phyloP scores from a whole-genome alignment of 1,284 basidiomycete genomes.

The Ustilago nuda region DNA sequence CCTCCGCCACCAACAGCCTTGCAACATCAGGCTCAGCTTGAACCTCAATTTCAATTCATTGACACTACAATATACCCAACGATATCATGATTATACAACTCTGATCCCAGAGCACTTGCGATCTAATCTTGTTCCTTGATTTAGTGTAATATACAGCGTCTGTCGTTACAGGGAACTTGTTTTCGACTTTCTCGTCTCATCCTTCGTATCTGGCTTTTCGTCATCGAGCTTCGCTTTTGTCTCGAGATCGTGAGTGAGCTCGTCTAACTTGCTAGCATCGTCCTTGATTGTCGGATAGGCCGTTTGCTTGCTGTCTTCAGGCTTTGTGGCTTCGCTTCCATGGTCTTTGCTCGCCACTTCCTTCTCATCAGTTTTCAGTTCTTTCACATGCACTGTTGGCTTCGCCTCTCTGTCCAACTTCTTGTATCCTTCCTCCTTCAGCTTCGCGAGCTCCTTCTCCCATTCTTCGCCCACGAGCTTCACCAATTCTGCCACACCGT shows the following conservation, averaged over 20 bases:
- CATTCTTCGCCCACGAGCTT: constrained; percentile 51
- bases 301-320: not conserved
- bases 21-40: not conserved
- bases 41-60: constrained; percentile 1
- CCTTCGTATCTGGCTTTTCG: not conserved
- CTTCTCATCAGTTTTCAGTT: not conserved
- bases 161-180: not conserved
- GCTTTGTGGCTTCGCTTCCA: not conserved
- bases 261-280: constrained; percentile 27
- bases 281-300: constrained; percentile 26
- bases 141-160: not conserved
- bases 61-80: constrained; percentile 13
- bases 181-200: not conserved
- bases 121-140: not conserved
- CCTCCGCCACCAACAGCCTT: constrained; percentile 9
- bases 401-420: constrained; percentile 18
- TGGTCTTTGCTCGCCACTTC: not conserved
- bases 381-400: not conserved
- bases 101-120: not conserved
- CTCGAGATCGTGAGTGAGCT: constrained; percentile 25
- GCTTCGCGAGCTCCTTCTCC: constrained; percentile 38
- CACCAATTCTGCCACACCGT: constrained; percentile 50
- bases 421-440: constrained; percentile 30
- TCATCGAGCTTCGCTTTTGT: constrained; percentile 30
- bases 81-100: not conserved